A percentile compares a stretch with the other conserved stretches of the same genome.
Evolutionary conservation across 2,329 filamentous ascomycete genomes (phyloP).

Genomic region (Elsinoe australis): DNA sequence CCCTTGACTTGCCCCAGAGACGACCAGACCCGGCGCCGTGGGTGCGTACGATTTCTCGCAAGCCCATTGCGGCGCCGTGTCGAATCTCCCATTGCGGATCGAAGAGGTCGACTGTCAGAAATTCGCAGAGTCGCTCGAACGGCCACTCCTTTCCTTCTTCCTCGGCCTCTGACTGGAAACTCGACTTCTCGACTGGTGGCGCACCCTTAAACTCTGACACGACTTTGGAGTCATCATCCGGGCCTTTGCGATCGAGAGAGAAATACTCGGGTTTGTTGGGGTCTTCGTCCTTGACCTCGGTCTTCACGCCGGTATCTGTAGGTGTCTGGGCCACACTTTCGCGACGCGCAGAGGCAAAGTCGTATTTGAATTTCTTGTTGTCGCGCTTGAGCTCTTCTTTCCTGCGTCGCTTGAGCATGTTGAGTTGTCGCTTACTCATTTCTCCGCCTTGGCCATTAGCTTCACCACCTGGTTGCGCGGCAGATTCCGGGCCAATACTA

Average conservation of each 20-base stretch:
- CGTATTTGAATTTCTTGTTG: slow-evolving; percentile 70
- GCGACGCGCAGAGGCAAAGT: slow-evolving; percentile 58
- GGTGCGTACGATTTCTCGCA: slow-evolving; percentile 84
- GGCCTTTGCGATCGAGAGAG: slow-evolving; percentile 67
- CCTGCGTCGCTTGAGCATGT: slow-evolving; percentile 86
- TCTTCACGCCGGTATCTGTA: slow-evolving; percentile 48
- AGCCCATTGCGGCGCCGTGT: slow-evolving; percentile 89
- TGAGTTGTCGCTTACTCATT: slow-evolving; percentile 86
- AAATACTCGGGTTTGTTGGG: slow-evolving; percentile 70
- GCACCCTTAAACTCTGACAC: slow-evolving; percentile 93
- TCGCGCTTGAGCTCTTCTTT: slow-evolving; percentile 85
- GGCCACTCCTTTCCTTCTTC: slow-evolving; percentile 84
- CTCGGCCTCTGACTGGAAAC: slow-evolving; percentile 69
- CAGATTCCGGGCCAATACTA: slow-evolving; percentile 37
- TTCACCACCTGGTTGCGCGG: slow-evolving; percentile 33
- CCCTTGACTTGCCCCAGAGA: slow-evolving; percentile 57
- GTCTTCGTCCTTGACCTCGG: slow-evolving; percentile 51
- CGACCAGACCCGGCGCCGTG: slow-evolving; percentile 86
- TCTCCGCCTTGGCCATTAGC: slow-evolving; percentile 52
- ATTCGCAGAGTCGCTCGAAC: slow-evolving; percentile 86
- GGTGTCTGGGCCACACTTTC: slow-evolving; percentile 50
- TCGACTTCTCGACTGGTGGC: slow-evolving; percentile 70
- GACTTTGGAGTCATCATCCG: slow-evolving; percentile 85
- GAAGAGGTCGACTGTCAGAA: slow-evolving; percentile 87
- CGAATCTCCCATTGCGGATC: slow-evolving; percentile 91